Conservation (phyloP, 495 filamentous ascomycete species). For the Penicillium coffeae region DNA sequence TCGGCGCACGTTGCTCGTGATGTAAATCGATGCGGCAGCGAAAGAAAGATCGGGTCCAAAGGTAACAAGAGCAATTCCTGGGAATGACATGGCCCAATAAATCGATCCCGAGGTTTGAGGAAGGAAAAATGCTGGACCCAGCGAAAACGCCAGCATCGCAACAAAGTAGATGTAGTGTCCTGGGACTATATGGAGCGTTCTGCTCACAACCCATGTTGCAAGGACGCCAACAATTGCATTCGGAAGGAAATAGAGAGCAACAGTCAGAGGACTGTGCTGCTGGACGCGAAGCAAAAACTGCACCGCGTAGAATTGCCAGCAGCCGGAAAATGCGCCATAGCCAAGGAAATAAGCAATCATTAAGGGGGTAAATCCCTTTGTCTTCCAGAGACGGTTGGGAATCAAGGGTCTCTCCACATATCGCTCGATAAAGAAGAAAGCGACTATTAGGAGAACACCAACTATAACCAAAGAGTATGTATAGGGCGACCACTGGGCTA, state of each 20-base stretch:
- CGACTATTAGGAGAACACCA: slow-evolving; percentile 23
- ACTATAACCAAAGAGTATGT: slow-evolving; percentile 23
- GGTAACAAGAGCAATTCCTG: slow-evolving; percentile 27
- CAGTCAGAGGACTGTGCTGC: slow-evolving; percentile 31
- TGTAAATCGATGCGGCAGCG: slow-evolving; percentile 33
- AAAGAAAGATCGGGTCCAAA: slow-evolving; percentile 35
- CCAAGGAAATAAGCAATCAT: slow-evolving; percentile 48
- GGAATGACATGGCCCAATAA: slow-evolving; percentile 31
- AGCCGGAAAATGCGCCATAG: slow-evolving; percentile 43
- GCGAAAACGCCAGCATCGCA: slow-evolving; percentile 30
- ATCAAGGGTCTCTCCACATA: slow-evolving; percentile 26
- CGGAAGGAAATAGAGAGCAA: slow-evolving; percentile 41
- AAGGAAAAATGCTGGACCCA: slow-evolving; percentile 33
- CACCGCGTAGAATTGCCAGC: slow-evolving; percentile 51
- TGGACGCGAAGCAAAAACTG: slow-evolving; percentile 49
- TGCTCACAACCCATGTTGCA: slow-evolving; percentile 44
- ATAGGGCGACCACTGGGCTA: slow-evolving; percentile 26
- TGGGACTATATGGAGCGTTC: slow-evolving; percentile 41
- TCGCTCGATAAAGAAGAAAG: slow-evolving; percentile 26
- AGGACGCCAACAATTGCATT: slow-evolving; percentile 43
- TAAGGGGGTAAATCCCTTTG: slow-evolving; percentile 43
- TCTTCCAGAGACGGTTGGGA: slow-evolving; percentile 32
- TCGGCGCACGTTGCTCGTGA: slow-evolving; percentile 29
- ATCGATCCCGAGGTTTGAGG: slow-evolving; percentile 25
- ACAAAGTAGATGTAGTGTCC: slow-evolving; percentile 47